Conservation (phyloP, 2,329 filamentous ascomycete genomes). For the Colletotrichum endophyticum region DNA sequence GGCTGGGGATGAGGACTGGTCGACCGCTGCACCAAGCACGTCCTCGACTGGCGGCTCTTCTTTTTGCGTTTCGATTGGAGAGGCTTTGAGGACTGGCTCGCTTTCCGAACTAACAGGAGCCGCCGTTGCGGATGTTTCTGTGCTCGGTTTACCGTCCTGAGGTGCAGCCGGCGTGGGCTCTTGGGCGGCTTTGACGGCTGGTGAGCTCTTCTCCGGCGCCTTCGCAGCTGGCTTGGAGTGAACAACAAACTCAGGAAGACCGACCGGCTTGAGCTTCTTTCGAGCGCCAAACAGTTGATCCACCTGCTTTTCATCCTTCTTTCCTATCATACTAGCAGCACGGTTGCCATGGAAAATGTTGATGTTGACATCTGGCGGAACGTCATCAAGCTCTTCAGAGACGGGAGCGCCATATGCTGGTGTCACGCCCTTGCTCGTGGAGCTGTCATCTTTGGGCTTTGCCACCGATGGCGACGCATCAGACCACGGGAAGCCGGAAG, state of each 20-base stretch:
- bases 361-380: constrained; percentile 46
- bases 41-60: neutral
- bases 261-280: constrained; percentile 22
- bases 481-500: neutral
- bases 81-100: neutral
- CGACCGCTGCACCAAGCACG: neutral
- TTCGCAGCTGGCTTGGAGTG: neutral
- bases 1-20: neutral
- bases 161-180: neutral
- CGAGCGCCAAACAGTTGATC: neutral
- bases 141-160: neutral
- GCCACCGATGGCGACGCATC: constrained; percentile 8
- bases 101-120: neutral
- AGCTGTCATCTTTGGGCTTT: neutral
- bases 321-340: constrained; percentile 48
- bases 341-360: constrained; percentile 53
- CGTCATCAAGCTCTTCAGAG: constrained; percentile 31
- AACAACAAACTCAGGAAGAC: constrained; percentile 24
- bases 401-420: neutral
- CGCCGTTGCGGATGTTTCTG: neutral
- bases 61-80: neutral
- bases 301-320: neutral
- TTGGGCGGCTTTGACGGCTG: too few relatives aligned
- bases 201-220: neutral
- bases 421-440: neutral